phyloP scores from a whole-genome alignment of 176 grass and related monocot species.

The Oryza meyeriana region DNA sequence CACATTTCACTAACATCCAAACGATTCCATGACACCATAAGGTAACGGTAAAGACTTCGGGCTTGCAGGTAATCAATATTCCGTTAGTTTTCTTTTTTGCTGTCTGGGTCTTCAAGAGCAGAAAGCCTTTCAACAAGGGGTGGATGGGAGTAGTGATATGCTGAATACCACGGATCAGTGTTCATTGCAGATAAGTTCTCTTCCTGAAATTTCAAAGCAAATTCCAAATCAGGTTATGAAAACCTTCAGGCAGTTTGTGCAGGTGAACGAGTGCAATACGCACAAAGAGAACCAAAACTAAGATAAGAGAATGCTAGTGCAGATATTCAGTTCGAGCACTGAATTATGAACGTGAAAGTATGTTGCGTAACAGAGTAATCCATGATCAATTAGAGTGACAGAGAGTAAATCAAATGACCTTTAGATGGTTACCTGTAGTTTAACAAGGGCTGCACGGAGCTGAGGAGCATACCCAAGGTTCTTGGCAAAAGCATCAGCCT shows the following conservation, averaged over 20 bases:
- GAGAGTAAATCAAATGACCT: not conserved
- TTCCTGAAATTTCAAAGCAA: slow-evolving; percentile 57
- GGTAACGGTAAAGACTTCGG: not conserved
- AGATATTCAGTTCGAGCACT: not conserved
- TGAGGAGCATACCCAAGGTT: slow-evolving; percentile 78
- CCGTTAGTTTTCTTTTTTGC: slow-evolving; percentile 74
- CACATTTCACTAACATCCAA: not conserved
- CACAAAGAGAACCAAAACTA: not conserved
- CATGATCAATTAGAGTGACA: not conserved
- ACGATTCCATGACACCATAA: not conserved
- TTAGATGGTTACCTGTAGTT: slow-evolving; percentile 65
- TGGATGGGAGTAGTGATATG: slow-evolving; percentile 99
- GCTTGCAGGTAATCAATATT: not conserved
- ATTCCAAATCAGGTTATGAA: slow-evolving; percentile 6
- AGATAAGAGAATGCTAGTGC: not conserved
- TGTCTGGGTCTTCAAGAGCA: slow-evolving; percentile 66
- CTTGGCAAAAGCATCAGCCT: slow-evolving; percentile 99
- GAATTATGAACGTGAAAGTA: not conserved
- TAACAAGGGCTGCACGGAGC: slow-evolving; percentile 76
- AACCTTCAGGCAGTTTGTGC: not conserved
- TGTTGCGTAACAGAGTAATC: not conserved
- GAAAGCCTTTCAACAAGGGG: slow-evolving; percentile 91
- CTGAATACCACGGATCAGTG: slow-evolving; percentile 96
- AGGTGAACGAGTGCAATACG: not conserved
- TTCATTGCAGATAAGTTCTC: slow-evolving; percentile 99